Conservation (phyloP, 2,329 filamentous ascomycete genomes). For the Fusarium sp. region DNA sequence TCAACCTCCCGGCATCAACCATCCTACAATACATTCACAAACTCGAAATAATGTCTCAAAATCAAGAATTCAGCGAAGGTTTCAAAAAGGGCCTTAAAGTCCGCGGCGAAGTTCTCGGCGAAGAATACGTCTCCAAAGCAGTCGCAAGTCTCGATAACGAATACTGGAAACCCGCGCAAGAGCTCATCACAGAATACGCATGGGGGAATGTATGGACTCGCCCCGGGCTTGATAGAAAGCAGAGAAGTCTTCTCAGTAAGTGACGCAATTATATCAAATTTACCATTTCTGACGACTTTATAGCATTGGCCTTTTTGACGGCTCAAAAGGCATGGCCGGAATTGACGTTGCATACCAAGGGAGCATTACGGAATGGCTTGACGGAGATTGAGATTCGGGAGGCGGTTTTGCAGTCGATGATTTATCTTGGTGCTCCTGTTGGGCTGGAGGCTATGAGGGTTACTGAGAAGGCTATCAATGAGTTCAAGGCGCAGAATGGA, state of each 20-base stretch:
- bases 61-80: conserved; percentile 6
- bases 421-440: conserved; percentile 30
- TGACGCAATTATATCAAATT: not conserved
- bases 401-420: conserved; percentile 28
- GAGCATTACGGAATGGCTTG: conserved; percentile 25
- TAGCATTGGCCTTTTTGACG: conserved; percentile 29
- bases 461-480: conserved; percentile 21
- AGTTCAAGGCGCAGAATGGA: not conserved
- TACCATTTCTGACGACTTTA: not conserved
- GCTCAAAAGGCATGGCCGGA: conserved; percentile 27
- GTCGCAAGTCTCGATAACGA: conserved; percentile 18
- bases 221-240: conserved; percentile 28
- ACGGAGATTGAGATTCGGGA: conserved; percentile 33
- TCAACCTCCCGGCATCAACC: too few species aligned
- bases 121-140: conserved; percentile 34
- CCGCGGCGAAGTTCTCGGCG: conserved; percentile 26
- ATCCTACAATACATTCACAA: too few species aligned
- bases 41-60: not conserved
- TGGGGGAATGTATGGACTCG: conserved; percentile 32
- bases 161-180: conserved; percentile 31
- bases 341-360: conserved; percentile 27
- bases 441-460: conserved; percentile 33
- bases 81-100: conserved; percentile 15
- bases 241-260: conserved; percentile 32
- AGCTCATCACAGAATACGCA: conserved; percentile 27